These are phyloP conservation scores for Podospora didyma DNA, from an alignment of 495 filamentous ascomycete species.

Conservation along the genomic window DNA sequence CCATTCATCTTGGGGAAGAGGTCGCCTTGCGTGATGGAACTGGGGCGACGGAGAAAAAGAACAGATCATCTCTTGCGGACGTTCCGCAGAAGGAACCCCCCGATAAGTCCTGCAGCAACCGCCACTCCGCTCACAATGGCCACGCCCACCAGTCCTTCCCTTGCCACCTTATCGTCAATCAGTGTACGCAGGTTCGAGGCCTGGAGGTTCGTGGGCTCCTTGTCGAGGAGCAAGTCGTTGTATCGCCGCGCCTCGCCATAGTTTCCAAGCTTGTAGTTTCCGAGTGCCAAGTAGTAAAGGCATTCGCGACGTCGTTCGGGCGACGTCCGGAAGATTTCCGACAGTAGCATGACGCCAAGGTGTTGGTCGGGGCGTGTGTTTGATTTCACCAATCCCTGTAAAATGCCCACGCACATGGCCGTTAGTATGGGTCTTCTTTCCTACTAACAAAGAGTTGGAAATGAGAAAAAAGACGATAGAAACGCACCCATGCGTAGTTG, in stretches of 20 bases:
- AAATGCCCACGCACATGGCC: background rate
- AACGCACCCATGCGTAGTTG: conserved; percentile 93
- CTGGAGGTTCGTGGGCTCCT: conserved; percentile 86
- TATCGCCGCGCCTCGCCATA: conserved; percentile 91
- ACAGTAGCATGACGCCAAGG: conserved; percentile 87
- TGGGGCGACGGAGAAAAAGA: background rate
- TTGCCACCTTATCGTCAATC: conserved; percentile 94
- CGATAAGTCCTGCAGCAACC: conserved; percentile 88
- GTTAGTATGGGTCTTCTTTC: too few relatives aligned
- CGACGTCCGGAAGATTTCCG: conserved; percentile 91
- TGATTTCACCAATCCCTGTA: conserved; percentile 91
- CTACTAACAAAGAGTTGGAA: background rate
- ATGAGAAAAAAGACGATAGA: background rate
- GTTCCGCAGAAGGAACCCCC: conserved; percentile 71
- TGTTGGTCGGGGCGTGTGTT: conserved; percentile 79
- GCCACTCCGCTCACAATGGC: conserved; percentile 95
- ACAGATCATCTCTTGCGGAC: conserved; percentile 30
- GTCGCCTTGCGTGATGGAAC: background rate
- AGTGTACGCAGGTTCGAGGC: conserved; percentile 75
- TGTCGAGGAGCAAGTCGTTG: conserved; percentile 85
- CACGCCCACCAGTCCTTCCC: conserved; percentile 88
- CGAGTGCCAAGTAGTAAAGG: conserved; percentile 93
- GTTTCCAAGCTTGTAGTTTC: conserved; percentile 97
- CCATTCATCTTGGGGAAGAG: too few relatives aligned
- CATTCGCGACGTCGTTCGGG: conserved; percentile 93